These are phyloP conservation scores for Rhodotorula diobovata DNA, from an alignment of 768 basidiomycete species.

Conservation along the genomic window DNA sequence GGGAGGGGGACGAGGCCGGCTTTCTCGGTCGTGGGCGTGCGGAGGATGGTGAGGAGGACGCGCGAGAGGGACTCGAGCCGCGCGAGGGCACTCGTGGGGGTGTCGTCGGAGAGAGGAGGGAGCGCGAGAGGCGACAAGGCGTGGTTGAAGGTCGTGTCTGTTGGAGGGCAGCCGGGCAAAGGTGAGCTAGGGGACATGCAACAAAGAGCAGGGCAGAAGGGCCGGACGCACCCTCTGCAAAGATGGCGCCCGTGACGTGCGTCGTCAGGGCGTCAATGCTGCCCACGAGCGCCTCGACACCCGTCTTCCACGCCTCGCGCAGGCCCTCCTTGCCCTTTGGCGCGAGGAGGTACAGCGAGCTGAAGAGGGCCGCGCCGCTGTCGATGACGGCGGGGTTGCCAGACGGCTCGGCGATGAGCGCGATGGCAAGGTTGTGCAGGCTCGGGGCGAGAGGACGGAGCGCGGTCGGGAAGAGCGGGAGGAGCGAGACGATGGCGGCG, in stretches of 20 bases:
- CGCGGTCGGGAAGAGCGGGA: constrained; percentile 38
- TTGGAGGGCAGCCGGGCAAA: neutral
- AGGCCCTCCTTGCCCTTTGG: constrained; percentile 36
- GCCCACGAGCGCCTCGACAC: constrained; percentile 28
- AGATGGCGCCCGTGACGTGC: constrained; percentile 14
- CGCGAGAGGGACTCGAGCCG: constrained; percentile 26
- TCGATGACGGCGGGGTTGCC: neutral
- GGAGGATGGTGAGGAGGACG: constrained; percentile 21
- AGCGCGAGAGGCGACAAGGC: constrained; percentile 27
- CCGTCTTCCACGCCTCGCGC: constrained; percentile 36
- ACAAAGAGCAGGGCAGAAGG: too few species aligned
- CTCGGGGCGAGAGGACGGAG: constrained; percentile 29
- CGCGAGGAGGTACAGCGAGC: constrained; percentile 34
- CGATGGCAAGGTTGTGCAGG: constrained; percentile 31
- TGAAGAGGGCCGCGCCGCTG: constrained; percentile 26
- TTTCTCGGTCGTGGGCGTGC: constrained; percentile 30
- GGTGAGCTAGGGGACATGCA: too few species aligned
- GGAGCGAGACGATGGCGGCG: constrained; percentile 22
- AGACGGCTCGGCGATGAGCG: constrained; percentile 2
- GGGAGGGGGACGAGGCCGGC: constrained; percentile 30
- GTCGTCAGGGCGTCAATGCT: constrained; percentile 14
- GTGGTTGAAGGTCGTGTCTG: constrained; percentile 32
- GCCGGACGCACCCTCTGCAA: constrained; percentile 32
- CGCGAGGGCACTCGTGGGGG: constrained; percentile 8
- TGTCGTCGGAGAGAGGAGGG: constrained; percentile 5